Percentiles rank a stretch among this genome's conserved stretches.
These are phyloP conservation scores for Blastomyces silverae DNA, from an alignment of 2,329 filamentous ascomycete species.

Conservation along the genomic window DNA sequence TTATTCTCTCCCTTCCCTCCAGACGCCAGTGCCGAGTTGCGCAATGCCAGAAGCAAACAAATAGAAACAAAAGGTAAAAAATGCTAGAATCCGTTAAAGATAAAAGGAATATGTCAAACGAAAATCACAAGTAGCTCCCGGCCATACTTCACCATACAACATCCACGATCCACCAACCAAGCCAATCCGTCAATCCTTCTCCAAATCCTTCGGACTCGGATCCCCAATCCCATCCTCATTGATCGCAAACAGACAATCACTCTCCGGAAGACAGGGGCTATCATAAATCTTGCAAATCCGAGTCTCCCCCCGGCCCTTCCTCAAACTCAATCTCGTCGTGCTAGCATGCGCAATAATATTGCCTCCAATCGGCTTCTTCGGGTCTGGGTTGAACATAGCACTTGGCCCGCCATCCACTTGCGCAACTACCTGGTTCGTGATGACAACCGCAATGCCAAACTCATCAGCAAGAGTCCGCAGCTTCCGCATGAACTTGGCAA, in stretches of 20 bases:
- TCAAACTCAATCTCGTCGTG: constrained; percentile 87
- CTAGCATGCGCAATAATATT: constrained; percentile 98
- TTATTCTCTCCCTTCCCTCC: background rate
- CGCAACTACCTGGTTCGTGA: constrained; percentile 97
- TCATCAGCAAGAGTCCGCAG: constrained; percentile 53
- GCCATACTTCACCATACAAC: background rate
- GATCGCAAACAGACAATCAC: constrained; percentile 94
- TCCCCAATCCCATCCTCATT: constrained; percentile 96
- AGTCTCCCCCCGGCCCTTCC: constrained; percentile 92
- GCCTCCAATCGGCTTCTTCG: constrained; percentile 97
- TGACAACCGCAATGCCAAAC: constrained; percentile 96
- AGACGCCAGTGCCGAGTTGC: constrained; percentile 8
- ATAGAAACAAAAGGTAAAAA: background rate
- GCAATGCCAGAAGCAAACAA: constrained; percentile 8
- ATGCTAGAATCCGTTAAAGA: background rate
- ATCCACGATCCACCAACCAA: background rate
- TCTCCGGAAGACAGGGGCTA: constrained; percentile 92
- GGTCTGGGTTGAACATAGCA: constrained; percentile 98
- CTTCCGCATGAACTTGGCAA: constrained; percentile 46
- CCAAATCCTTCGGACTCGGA: constrained; percentile 87
- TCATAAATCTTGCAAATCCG: constrained; percentile 99
- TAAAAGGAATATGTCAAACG: background rate
- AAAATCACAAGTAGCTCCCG: background rate
- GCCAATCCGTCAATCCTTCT: constrained; percentile 56
- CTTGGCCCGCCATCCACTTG: constrained; percentile 95